Conservation (phyloP, 257 asterid genomes). For the Capsicum rhomboideum region DNA sequence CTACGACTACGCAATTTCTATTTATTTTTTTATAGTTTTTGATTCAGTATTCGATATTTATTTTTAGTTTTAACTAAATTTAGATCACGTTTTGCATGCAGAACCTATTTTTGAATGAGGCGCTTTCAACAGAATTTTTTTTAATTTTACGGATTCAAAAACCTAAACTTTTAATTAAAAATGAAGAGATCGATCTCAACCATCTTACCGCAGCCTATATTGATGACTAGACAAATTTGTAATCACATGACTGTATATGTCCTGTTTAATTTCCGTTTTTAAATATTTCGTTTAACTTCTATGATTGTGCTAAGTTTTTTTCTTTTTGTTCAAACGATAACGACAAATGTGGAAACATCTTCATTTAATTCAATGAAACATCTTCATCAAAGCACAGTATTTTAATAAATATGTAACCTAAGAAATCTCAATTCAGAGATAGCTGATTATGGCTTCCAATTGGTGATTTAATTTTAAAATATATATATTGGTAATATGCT, state of each 20-base stretch:
- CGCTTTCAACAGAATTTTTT: too few relatives aligned
- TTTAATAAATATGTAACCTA: neutral
- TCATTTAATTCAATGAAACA: neutral
- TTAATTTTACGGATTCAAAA: too few relatives aligned
- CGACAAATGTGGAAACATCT: neutral
- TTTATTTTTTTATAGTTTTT: too few relatives aligned
- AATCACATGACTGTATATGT: neutral
- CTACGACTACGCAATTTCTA: too few relatives aligned
- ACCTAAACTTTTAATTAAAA: too few relatives aligned
- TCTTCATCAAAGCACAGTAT: neutral
- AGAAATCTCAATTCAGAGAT: neutral
- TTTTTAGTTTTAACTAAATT: neutral
- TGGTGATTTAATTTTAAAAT: neutral
- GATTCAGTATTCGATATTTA: neutral
- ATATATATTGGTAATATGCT: neutral
- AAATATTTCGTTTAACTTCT: neutral
- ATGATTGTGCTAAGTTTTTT: neutral
- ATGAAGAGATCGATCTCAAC: too few relatives aligned
- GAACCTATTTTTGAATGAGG: too few relatives aligned
- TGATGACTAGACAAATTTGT: neutral
- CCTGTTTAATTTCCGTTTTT: neutral
- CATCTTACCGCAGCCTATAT: too few relatives aligned
- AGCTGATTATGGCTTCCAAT: neutral
- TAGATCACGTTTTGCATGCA: too few relatives aligned
- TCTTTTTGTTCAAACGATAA: neutral